Conservation (phyloP, 2,329 filamentous ascomycete genomes). For the Pestalotiopsis sp. region DNA sequence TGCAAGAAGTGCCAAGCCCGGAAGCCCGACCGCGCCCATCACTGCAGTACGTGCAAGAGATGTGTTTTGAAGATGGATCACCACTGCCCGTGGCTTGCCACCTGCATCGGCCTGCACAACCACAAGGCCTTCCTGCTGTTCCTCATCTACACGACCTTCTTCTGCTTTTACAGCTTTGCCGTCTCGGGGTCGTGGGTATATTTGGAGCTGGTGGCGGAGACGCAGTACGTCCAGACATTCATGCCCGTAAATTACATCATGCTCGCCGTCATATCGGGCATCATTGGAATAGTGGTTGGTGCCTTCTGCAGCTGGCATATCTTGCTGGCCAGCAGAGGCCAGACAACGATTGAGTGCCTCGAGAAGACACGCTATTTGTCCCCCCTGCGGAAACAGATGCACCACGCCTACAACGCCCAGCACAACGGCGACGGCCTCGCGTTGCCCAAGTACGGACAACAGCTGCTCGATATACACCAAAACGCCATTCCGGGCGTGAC, state of each 20-base stretch:
- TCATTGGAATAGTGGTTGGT: slow-evolving; percentile 86
- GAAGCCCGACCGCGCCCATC: slow-evolving; percentile 94
- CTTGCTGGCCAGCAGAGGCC: slow-evolving; percentile 73
- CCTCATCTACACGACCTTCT: slow-evolving; percentile 83
- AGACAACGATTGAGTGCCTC: slow-evolving; percentile 94
- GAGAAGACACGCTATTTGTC: slow-evolving; percentile 95
- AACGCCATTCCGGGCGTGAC: slow-evolving; percentile 81
- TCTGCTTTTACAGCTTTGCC: slow-evolving; percentile 81
- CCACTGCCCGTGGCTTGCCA: slow-evolving; percentile 97
- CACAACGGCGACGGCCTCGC: slow-evolving; percentile 52
- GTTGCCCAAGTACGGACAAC: slow-evolving; percentile 67
- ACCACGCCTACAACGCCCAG: slow-evolving; percentile 61
- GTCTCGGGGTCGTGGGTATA: slow-evolving; percentile 82
- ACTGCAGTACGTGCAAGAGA: slow-evolving; percentile 91
- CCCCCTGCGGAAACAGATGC: slow-evolving; percentile 72
- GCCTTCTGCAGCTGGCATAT: slow-evolving; percentile 95
- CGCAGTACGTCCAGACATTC: slow-evolving; percentile 72
- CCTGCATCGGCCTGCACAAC: slow-evolving; percentile 90
- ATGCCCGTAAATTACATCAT: slow-evolving; percentile 92
- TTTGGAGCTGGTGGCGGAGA: slow-evolving; percentile 75
- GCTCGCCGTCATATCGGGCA: slow-evolving; percentile 82
- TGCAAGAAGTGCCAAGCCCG: slow-evolving; percentile 97
- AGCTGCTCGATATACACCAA: slow-evolving; percentile 79
- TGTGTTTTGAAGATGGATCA: slow-evolving; percentile 99
- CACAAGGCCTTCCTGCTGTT: slow-evolving; percentile 96